These are phyloP conservation scores for Dipteronia sinensis DNA, from an alignment of 345 rosid species.

Conservation along the genomic window DNA sequence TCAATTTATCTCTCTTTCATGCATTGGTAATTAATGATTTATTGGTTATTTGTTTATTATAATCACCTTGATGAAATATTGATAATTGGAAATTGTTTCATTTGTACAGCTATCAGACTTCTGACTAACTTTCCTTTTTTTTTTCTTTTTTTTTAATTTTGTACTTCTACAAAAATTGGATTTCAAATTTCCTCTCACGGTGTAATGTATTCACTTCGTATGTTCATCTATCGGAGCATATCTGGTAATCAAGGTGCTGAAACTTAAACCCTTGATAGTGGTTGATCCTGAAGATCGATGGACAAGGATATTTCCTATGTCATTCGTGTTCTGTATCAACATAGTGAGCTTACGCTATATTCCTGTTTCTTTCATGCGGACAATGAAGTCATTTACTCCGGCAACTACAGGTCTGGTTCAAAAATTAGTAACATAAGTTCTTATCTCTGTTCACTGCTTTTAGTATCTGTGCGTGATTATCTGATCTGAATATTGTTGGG, in stretches of 20 bases:
- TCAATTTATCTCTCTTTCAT: neutral
- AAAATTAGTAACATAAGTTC: neutral
- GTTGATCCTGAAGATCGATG: conserved; percentile 96
- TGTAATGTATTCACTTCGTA: conserved; percentile 93
- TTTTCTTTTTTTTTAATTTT: neutral
- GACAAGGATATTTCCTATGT: conserved; percentile 98
- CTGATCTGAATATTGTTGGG: too few relatives aligned
- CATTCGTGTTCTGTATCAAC: conserved; percentile 94
- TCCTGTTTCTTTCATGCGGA: conserved; percentile 99
- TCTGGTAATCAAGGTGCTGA: conserved; percentile 79
- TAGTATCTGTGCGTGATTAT: conserved; percentile 2
- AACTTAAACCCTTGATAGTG: conserved; percentile 81
- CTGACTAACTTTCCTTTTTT: neutral
- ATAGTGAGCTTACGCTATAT: conserved; percentile 95
- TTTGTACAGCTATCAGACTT: neutral
- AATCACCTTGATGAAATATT: neutral
- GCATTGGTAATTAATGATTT: neutral
- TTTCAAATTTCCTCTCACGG: conserved; percentile 94
- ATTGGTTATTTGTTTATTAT: neutral
- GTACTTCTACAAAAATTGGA: conserved; percentile 69
- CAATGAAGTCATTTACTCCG: conserved; percentile 97
- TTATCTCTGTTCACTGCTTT: neutral
- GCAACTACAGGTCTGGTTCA: conserved; percentile 87
- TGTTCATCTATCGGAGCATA: conserved; percentile 97
- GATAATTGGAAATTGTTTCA: conserved; percentile 9